Evolutionary conservation across 2,329 filamentous ascomycete genomes (phyloP).

Genomic region (Aureobasidium musti): DNA sequence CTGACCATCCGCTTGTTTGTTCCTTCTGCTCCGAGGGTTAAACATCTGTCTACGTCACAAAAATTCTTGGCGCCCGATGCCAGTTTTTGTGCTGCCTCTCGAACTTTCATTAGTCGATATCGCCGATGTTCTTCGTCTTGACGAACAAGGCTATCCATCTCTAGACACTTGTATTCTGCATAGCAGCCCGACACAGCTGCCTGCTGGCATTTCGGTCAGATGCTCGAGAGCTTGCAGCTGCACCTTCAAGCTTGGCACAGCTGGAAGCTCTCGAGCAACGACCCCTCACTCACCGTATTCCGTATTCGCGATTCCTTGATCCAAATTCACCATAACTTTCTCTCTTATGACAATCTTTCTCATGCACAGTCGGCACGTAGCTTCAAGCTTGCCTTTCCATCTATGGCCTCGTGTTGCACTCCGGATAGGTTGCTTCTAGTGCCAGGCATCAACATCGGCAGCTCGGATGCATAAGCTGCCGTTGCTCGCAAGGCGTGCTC

Average conservation of each 20-base stretch:
- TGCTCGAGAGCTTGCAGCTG: too few species aligned
- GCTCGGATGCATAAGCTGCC: constrained; percentile 5
- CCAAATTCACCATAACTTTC: neutral
- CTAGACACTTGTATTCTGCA: neutral
- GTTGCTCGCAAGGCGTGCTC: constrained; percentile 7
- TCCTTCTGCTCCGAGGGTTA: constrained; percentile 10
- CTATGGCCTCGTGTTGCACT: neutral
- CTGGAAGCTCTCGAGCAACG: neutral
- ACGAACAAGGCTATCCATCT: neutral
- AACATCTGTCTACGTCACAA: constrained; percentile 18
- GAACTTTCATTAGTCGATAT: neutral
- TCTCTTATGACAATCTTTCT: neutral
- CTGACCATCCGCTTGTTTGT: constrained; percentile 20
- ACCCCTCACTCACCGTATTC: constrained; percentile 20
- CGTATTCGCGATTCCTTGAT: neutral
- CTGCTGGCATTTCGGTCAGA: neutral
- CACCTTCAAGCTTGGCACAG: neutral
- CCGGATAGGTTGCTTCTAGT: neutral
- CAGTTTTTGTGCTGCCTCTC: neutral
- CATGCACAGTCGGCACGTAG: neutral
- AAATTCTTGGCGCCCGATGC: constrained; percentile 4
- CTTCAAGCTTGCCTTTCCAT: neutral
- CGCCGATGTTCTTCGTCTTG: neutral
- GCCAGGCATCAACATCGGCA: neutral
- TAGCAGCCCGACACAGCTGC: neutral